Conservation (phyloP, 2,329 filamentous ascomycete genomes). For the Neurospora sp. region DNA sequence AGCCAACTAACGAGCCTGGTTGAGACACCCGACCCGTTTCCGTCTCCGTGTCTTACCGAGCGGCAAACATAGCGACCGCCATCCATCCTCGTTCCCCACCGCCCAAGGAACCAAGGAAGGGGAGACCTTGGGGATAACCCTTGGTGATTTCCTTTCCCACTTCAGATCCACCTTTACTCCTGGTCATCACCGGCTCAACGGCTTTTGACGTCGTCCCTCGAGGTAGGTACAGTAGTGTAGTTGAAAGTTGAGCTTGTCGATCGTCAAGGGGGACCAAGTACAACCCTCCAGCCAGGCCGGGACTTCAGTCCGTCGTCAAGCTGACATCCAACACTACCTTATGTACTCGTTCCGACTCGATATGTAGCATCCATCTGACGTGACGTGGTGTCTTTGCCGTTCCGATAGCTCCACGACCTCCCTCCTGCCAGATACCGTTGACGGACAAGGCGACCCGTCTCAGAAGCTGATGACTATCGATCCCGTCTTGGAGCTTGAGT, state of each 20-base stretch:
- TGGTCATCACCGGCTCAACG: not conserved
- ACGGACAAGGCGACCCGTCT: not conserved
- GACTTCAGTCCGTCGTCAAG: not conserved
- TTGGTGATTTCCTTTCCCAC: not conserved
- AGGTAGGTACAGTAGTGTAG: too few species aligned
- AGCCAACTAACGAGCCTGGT: not conserved
- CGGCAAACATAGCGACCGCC: not conserved
- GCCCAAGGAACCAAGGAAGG: not conserved
- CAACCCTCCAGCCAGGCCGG: not conserved
- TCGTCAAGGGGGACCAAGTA: not conserved
- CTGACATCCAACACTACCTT: not conserved
- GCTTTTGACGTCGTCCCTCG: not conserved
- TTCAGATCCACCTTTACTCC: not conserved
- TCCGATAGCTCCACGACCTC: not conserved
- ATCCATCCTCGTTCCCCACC: not conserved
- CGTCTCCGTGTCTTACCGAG: not conserved
- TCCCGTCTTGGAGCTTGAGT: not conserved
- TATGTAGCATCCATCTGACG: not conserved
- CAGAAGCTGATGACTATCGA: not conserved
- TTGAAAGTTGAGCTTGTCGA: not conserved
- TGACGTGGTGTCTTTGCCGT: not conserved
- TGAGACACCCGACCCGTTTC: not conserved
- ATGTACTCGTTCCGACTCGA: not conserved
- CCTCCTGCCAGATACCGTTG: not conserved
- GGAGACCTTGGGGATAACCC: not conserved